A percentile compares a stretch with the other conserved stretches of the same genome.
Conservation (phyloP, 2,329 filamentous ascomycete species). For the Malbranchea zuffiana region DNA sequence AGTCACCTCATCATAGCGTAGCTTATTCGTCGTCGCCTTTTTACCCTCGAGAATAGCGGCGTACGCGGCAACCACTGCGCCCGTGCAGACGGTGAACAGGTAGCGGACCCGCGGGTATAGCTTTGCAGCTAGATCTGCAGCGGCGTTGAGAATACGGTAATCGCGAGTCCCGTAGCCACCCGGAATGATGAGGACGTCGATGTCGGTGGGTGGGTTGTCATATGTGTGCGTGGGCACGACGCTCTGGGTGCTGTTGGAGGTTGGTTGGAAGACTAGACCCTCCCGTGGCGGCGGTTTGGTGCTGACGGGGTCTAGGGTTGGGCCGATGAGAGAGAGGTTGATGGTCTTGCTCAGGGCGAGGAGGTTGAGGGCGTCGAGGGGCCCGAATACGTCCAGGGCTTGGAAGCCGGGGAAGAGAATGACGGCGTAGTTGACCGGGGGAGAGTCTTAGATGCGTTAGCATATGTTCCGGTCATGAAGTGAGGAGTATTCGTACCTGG, state of each 20-base stretch:
- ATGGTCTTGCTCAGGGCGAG: constrained; percentile 18
- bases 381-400: constrained; percentile 36
- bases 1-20: constrained; percentile 41
- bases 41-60: constrained; percentile 51
- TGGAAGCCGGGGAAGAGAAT: constrained; percentile 35
- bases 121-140: constrained; percentile 38
- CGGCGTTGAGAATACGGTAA: constrained; percentile 22
- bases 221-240: constrained; percentile 47
- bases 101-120: constrained; percentile 42
- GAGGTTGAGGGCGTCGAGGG: constrained; percentile 37
- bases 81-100: constrained; percentile 57
- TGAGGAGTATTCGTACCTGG: no score
- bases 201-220: constrained; percentile 34
- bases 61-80: constrained; percentile 47
- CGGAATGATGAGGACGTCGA: constrained; percentile 57
- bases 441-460: no score
- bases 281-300: constrained; percentile 16
- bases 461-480: no score
- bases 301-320: constrained; percentile 25
- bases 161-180: constrained; percentile 45
- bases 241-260: constrained; percentile 25
- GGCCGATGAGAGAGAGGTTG: constrained; percentile 23
- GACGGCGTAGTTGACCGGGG: constrained; percentile 13
- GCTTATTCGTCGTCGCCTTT: constrained; percentile 57
- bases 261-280: not conserved